Conservation (phyloP, 768 basidiomycete genomes). For the Cystobasidium ongulense region DNA sequence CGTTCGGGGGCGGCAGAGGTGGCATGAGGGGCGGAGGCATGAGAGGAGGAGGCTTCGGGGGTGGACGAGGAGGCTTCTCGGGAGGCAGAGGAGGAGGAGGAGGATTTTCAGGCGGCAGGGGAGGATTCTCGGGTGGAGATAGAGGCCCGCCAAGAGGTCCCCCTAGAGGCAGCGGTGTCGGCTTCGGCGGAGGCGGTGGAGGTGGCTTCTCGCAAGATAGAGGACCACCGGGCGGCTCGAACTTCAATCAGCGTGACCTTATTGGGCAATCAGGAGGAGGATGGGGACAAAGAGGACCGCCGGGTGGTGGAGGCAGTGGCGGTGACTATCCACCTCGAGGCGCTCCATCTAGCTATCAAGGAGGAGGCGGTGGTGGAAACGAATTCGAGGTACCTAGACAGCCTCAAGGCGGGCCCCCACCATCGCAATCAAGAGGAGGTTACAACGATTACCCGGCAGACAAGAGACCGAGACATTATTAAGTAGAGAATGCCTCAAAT, state of each 20-base stretch:
- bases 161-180: background rate
- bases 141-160: conserved; percentile 33
- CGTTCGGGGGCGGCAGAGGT: conserved; percentile 4
- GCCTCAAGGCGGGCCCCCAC: background rate
- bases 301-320: background rate
- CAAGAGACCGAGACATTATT: conserved; percentile 12
- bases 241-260: conserved; percentile 14
- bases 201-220: background rate
- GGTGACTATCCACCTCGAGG: conserved; percentile 15
- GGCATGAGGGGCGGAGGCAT: conserved; percentile 13
- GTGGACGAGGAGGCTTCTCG: conserved; percentile 45
- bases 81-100: conserved; percentile 19
- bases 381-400: conserved; percentile 23
- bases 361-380: background rate
- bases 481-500: too few species aligned
- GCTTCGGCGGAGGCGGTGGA: conserved; percentile 16
- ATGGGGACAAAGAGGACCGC: conserved; percentile 17
- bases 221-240: background rate
- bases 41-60: conserved; percentile 42
- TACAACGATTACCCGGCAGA: background rate
- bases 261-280: conserved; percentile 28
- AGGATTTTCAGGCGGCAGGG: conserved; percentile 32
- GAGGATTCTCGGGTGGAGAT: conserved; percentile 33
- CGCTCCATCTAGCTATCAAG: background rate
- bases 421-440: background rate